A percentile compares a stretch with the other conserved stretches of the same genome.
Conservation (phyloP, 805 yeast species). For the Candida insectorum region DNA sequence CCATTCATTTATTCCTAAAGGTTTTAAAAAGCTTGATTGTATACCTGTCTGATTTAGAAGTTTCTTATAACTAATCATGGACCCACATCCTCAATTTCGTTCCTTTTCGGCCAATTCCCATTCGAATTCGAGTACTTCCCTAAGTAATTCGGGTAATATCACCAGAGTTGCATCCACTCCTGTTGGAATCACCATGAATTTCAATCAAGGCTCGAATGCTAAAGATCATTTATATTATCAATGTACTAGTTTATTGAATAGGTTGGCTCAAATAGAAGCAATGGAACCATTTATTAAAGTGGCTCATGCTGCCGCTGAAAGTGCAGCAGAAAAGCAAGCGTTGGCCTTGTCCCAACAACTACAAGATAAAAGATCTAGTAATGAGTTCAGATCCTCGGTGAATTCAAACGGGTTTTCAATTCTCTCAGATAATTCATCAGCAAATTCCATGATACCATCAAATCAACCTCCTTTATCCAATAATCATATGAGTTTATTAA, state of each 20-base stretch:
- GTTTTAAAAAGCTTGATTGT: too few species aligned
- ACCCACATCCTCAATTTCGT: conserved; percentile 33
- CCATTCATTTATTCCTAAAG: too few species aligned
- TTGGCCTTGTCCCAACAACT: conserved; percentile 42
- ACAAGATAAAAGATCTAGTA: conserved; percentile 20
- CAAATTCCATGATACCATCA: conserved; percentile 1
- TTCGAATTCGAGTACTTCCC: conserved; percentile 21
- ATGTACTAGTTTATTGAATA: conserved; percentile 52
- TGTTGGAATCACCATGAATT: conserved; percentile 35
- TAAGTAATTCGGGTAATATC: conserved; percentile 29
- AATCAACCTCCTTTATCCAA: conserved; percentile 15
- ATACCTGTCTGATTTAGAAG: too few species aligned
- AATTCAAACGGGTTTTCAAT: conserved; percentile 33
- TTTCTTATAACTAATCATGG: conserved; percentile 13
- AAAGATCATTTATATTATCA: conserved; percentile 70
- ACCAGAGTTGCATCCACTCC: conserved; percentile 47
- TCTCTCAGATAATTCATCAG: conserved; percentile 27
- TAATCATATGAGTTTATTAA: conserved; percentile 39
- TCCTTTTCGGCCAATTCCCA: conserved; percentile 26
- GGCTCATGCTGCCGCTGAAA: conserved; percentile 66
- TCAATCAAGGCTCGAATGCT: conserved; percentile 62
- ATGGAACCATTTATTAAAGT: conserved; percentile 63
- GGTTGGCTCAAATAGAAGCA: conserved; percentile 60
- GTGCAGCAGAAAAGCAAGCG: conserved; percentile 71
- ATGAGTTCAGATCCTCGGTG: conserved; percentile 31